Evolutionary conservation across 306 rosid genomes (phyloP).

Genomic region (Quercus glauca): DNA sequence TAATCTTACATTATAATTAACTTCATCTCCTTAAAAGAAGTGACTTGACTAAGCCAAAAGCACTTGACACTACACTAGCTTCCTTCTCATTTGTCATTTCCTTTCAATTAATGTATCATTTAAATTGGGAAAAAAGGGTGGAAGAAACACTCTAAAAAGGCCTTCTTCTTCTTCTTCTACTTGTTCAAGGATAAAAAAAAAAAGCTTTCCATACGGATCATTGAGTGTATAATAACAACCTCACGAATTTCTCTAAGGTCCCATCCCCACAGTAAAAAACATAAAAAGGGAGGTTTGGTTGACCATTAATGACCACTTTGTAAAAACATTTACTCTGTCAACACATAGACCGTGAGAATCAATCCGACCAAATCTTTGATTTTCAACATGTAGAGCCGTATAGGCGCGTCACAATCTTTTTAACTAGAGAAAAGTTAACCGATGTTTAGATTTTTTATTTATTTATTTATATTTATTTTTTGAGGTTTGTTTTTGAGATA

Average conservation of each 20-base stretch:
- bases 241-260: not conserved
- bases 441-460: too few species aligned
- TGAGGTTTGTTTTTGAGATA: too few species aligned
- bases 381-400: too few species aligned
- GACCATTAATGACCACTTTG: not conserved
- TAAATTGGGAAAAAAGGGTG: slow-evolving; percentile 13
- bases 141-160: slow-evolving; percentile 25
- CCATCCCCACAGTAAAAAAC: not conserved
- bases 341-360: too few species aligned
- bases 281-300: not conserved
- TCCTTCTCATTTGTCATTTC: slow-evolving; percentile 2
- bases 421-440: too few species aligned
- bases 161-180: not conserved
- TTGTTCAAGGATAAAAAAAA: slow-evolving; percentile 13
- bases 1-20: slow-evolving; percentile 25
- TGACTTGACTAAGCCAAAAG: slow-evolving; percentile 44
- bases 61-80: not conserved
- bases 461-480: too few species aligned
- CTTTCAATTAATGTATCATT: slow-evolving; percentile 17
- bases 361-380: too few species aligned
- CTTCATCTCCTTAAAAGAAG: slow-evolving; percentile 61
- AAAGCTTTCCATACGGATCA: slow-evolving; percentile 33
- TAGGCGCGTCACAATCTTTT: too few species aligned
- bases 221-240: slow-evolving; percentile 34
- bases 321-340: not conserved